These are phyloP conservation scores for Phytophthora pinifolia DNA, from an alignment of 352 stramenopile genomes.

Conservation along the genomic window DNA sequence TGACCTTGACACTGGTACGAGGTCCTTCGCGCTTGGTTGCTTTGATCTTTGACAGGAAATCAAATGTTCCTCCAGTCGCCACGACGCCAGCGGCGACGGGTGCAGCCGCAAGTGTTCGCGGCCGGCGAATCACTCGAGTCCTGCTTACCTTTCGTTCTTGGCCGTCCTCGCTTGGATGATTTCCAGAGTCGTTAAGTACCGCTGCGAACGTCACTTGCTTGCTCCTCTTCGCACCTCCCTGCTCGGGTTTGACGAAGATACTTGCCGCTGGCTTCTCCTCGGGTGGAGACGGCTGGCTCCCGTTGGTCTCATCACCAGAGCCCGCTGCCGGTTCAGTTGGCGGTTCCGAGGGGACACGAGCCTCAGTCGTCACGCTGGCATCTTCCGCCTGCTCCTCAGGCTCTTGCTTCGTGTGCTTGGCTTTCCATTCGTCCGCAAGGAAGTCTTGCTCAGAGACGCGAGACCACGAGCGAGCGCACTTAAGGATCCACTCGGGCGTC, in stretches of 20 bases:
- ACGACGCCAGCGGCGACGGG: conserved; percentile 65
- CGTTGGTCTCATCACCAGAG: conserved; percentile 11
- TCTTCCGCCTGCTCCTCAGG: conserved; percentile 17
- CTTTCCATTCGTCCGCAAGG: conserved; percentile 63
- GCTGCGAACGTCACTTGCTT: conserved; percentile 72
- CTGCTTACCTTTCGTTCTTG: conserved; percentile 33
- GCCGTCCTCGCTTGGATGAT: conserved; percentile 24
- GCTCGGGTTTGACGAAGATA: conserved; percentile 22
- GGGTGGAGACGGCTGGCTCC: conserved; percentile 5
- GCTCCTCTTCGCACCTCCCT: conserved; percentile 20
- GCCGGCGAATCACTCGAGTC: conserved; percentile 33
- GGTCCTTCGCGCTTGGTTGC: conserved; percentile 28
- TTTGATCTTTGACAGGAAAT: conserved; percentile 86
- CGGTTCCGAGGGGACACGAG: conserved; percentile 2
- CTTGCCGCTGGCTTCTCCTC: conserved; percentile 21
- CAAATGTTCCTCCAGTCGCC: conserved; percentile 77
- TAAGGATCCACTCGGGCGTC: conserved; percentile 79
- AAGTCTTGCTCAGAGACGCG: conserved; percentile 65
- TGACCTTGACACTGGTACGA: conserved; percentile 14
- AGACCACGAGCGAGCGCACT: conserved; percentile 72
- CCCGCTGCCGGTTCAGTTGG: conserved; percentile 2
- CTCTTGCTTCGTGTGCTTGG: conserved; percentile 38
- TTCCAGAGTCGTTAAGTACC: conserved; percentile 32
- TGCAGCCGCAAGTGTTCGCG: conserved; percentile 21
- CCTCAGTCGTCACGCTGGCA: neutral